phyloP scores from a whole-genome alignment of 768 basidiomycete genomes.

The Boletus rubropictus region DNA sequence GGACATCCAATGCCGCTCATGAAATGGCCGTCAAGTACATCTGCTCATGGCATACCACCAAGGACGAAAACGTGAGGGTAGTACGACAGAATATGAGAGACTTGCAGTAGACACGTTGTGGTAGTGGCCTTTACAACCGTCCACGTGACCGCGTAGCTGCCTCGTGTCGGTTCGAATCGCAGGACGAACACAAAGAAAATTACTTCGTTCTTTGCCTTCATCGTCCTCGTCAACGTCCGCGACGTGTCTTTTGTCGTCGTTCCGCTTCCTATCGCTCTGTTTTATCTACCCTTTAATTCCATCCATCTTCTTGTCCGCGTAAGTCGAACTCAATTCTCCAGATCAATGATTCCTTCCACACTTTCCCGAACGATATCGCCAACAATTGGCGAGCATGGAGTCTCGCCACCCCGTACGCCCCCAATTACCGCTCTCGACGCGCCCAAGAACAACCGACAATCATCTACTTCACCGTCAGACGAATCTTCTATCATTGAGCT shows the following conservation, averaged over 20 bases:
- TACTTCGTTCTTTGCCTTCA: slow-evolving; percentile 9
- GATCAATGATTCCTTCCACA: slow-evolving; percentile 21
- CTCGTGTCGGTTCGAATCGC: slow-evolving; percentile 32
- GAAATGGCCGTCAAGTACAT: too few relatives aligned
- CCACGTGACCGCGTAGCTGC: slow-evolving; percentile 33
- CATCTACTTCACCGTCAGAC: slow-evolving; percentile 38
- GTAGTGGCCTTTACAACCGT: slow-evolving; percentile 14
- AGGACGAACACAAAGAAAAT: slow-evolving; percentile 24
- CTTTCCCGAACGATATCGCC: slow-evolving; percentile 26
- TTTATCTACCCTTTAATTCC: neutral
- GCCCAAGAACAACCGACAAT: slow-evolving; percentile 29
- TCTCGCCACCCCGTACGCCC: slow-evolving; percentile 29
- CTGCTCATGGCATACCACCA: too few relatives aligned
- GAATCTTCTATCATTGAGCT: slow-evolving; percentile 43
- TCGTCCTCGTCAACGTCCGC: slow-evolving; percentile 12
- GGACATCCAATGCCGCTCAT: too few relatives aligned
- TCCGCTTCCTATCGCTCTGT: neutral
- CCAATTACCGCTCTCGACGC: slow-evolving; percentile 25
- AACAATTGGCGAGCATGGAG: slow-evolving; percentile 25
- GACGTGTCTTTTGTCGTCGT: slow-evolving; percentile 17
- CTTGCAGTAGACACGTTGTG: too few relatives aligned
- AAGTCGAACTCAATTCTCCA: slow-evolving; percentile 8
- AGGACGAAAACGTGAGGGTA: too few relatives aligned
- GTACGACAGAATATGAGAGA: too few relatives aligned
- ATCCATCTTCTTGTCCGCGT: slow-evolving; percentile 1